Evolutionary conservation across 1,284 basidiomycete species (phyloP), one percentile per base, ranked within the genome.

Genomic region (Bjerkandera adusta): DNA sequence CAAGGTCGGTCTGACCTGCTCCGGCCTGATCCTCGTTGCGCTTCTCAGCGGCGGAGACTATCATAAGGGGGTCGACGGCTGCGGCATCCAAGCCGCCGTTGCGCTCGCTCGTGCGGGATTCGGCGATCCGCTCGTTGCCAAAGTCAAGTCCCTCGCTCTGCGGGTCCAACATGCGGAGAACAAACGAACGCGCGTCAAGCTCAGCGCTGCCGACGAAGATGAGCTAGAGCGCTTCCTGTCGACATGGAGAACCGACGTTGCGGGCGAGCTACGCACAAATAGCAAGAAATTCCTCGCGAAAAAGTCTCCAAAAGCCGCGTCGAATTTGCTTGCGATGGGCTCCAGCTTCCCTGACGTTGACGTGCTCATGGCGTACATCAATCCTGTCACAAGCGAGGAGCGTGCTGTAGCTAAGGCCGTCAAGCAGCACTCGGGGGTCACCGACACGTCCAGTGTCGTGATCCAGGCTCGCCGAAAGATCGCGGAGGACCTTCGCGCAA

Each of bases 1-100:
- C 15, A 22, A 48, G 12, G 71, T 91, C 26, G 62, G 72, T 35
- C 75, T 96, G 50, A 81, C 79, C 30, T 77, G 81, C 2, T 77
- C 85, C 24, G 92, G 88, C 0, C 73, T 95, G 59, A 85, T 97
- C 35, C 77, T 97, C 18, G 83, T 96, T 36, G 95, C 86, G 0
- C 71, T 97, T 3, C 73, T 96, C 55, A 81, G 83, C 8, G 95
- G 95, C 1, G 96, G 94, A 0, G 96, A 99, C 66, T 99, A 97
- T 59, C 79, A 88, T 45, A 77, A 79, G 6, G 88, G 87, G 6
- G 65, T 89, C 12, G 59, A 69, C 11, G 72, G 81, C 2, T 88
- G 83, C 57, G 87, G 87, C 3, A 67, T 74, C 25, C 70, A 70
- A 22, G 85, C 76, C 34, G 79, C 87, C 0, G 75, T 79, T 35